These are phyloP conservation scores for Pythium phragmitis DNA, from an alignment of 352 stramenopile genomes.

Conservation along the genomic window DNA sequence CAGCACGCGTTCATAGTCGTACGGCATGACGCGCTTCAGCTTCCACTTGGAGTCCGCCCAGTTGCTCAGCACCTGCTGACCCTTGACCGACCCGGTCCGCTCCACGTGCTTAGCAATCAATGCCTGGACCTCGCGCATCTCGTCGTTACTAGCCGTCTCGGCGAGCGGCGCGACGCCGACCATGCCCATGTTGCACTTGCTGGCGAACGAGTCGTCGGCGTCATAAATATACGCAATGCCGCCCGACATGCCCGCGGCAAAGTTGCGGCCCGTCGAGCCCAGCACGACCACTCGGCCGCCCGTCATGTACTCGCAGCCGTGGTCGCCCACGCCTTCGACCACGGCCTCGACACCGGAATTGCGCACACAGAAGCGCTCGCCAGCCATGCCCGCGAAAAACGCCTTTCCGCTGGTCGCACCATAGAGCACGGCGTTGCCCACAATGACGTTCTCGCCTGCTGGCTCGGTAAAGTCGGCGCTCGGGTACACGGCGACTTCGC, in stretches of 20 bases:
- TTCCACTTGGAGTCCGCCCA: slow-evolving; percentile 75
- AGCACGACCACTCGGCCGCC: slow-evolving; percentile 93
- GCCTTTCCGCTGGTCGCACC: slow-evolving; percentile 91
- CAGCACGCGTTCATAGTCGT: slow-evolving; percentile 66
- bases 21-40: slow-evolving; percentile 66
- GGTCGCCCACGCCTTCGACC: slow-evolving; percentile 95
- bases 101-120: slow-evolving; percentile 89
- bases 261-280: slow-evolving; percentile 94
- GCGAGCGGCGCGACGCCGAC: slow-evolving; percentile 69
- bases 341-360: slow-evolving; percentile 96
- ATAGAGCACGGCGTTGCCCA: slow-evolving; percentile 96
- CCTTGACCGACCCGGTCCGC: slow-evolving; percentile 88
- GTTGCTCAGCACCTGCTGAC: slow-evolving; percentile 87
- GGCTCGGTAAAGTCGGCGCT: slow-evolving; percentile 55
- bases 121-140: slow-evolving; percentile 80
- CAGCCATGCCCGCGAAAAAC: slow-evolving; percentile 95
- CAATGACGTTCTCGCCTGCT: slow-evolving; percentile 90
- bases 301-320: slow-evolving; percentile 99
- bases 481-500: slow-evolving; percentile 92
- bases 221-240: slow-evolving; percentile 97
- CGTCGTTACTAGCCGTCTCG: slow-evolving; percentile 65
- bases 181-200: slow-evolving; percentile 97
- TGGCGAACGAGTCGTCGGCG: slow-evolving; percentile 88
- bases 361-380: slow-evolving; percentile 95
- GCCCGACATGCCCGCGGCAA: slow-evolving; percentile 95